Evolutionary conservation across 208 protist species (phyloP).

Genomic region (Strigomonas oncopelti): DNA sequence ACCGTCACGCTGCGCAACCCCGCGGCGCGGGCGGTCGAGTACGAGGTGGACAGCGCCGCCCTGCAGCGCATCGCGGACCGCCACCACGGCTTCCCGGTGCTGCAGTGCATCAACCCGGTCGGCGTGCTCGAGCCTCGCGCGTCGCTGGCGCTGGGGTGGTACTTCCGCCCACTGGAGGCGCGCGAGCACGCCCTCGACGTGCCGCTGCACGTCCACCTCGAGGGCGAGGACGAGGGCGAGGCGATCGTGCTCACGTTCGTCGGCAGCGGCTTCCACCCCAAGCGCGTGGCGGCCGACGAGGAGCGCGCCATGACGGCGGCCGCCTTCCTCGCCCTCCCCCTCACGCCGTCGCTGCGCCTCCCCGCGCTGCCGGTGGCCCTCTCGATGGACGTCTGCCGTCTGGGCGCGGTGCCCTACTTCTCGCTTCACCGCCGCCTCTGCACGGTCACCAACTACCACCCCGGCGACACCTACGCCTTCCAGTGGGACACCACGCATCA

Average conservation of each 20-base stretch:
- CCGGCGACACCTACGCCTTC: constrained; percentile 54
- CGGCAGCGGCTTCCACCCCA: constrained; percentile 81
- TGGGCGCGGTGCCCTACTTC: constrained; percentile 77
- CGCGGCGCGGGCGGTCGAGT: constrained; percentile 45
- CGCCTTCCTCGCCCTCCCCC: constrained; percentile 55
- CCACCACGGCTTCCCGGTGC: constrained; percentile 83
- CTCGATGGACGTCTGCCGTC: constrained; percentile 61
- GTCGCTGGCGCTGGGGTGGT: constrained; percentile 62
- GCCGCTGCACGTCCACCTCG: constrained; percentile 26
- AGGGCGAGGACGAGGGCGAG: constrained; percentile 38
- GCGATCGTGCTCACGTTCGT: constrained; percentile 67
- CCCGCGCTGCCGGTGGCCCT: constrained; percentile 50
- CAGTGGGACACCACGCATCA: constrained; percentile 40
- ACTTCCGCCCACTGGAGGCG: constrained; percentile 88
- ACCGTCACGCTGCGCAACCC: constrained; percentile 71
- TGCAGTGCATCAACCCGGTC: constrained; percentile 83
- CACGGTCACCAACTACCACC: constrained; percentile 59
- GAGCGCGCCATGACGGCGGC: constrained; percentile 31
- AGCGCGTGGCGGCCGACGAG: constrained; percentile 22
- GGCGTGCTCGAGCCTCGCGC: constrained; percentile 59
- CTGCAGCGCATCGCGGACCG: constrained; percentile 40
- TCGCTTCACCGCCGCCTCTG: constrained; percentile 73
- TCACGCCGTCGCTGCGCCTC: constrained; percentile 14
- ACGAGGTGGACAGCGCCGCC: constrained; percentile 58
- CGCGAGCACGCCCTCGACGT: constrained; percentile 67